Evolutionary conservation across 2,329 filamentous ascomycete species (phyloP).

Genomic region (Aspergillus aculeatinus): DNA sequence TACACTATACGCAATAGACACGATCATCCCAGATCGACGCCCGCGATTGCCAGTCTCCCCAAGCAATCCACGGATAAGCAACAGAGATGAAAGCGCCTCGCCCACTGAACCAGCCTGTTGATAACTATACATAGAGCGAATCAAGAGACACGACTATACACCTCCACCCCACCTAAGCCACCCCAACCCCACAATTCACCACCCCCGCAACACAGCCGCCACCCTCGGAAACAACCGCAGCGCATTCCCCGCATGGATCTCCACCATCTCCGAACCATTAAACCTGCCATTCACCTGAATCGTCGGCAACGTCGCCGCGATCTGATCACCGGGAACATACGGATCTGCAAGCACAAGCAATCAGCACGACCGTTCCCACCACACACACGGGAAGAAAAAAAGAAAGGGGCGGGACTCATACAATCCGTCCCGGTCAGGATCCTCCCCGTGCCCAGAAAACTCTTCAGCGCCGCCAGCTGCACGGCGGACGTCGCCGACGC

Average conservation of each 20-base stretch:
- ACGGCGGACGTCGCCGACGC: slow-evolving; percentile 23
- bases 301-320: slow-evolving; percentile 5
- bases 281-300: slow-evolving; percentile 23
- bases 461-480: slow-evolving; percentile 26
- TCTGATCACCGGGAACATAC: slow-evolving; percentile 18
- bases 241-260: slow-evolving; percentile 25
- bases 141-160: no score
- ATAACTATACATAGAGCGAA: no score
- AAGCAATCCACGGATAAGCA: no score
- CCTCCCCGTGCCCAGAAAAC: slow-evolving; percentile 20
- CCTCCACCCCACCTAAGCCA: no score
- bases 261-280: slow-evolving; percentile 17
- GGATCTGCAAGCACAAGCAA: slow-evolving; percentile 17
- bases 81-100: no score
- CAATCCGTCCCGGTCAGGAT: slow-evolving; percentile 29
- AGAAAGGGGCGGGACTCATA: not conserved
- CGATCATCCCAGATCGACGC: no score
- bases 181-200: no score
- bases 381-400: no score
- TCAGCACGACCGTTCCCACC: no score
- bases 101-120: no score
- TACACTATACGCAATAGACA: no score
- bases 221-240: slow-evolving; percentile 24
- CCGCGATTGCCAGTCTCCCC: no score
- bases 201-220: not conserved